Conservation (phyloP, 1,139 yeast genomes). For the Blastobotrys arbuscula region DNA sequence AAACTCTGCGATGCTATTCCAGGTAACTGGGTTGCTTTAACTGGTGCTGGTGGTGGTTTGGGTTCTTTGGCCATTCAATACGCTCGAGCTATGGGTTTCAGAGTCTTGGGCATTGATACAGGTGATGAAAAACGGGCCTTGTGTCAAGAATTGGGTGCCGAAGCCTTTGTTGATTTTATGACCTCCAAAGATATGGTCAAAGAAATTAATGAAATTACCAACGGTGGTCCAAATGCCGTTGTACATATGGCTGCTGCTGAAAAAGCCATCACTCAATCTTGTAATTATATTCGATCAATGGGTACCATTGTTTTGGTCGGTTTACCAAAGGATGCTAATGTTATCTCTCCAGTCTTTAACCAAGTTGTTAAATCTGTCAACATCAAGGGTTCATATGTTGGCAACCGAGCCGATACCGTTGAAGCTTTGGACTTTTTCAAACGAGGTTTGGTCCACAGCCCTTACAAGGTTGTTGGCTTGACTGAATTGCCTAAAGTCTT, state of each 20-base stretch:
- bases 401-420: conserved; percentile 72
- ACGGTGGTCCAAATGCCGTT: conserved; percentile 77
- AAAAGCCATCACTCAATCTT: conserved; percentile 62
- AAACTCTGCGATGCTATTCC: conserved; percentile 60
- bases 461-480: conserved; percentile 61
- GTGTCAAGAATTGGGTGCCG: conserved; percentile 59
- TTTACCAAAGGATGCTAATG: conserved; percentile 67
- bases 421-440: conserved; percentile 71
- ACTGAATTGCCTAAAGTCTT: conserved; percentile 55
- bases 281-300: conserved; percentile 61
- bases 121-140: conserved; percentile 60
- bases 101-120: conserved; percentile 72
- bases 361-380: conserved; percentile 60
- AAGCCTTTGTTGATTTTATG: conserved; percentile 58
- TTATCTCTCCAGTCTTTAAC: conserved; percentile 54
- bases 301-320: conserved; percentile 82
- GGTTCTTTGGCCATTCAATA: conserved; percentile 78
- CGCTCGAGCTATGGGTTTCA: conserved; percentile 76
- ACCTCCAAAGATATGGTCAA: conserved; percentile 42
- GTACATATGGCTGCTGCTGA: conserved; percentile 77
- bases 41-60: conserved; percentile 85
- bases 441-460: conserved; percentile 63
- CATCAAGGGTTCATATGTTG: conserved; percentile 73
- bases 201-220: conserved; percentile 51
- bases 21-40: conserved; percentile 75